phyloP scores from a whole-genome alignment of 1,139 yeast species.

The Blastobotrys illinoisensis region DNA sequence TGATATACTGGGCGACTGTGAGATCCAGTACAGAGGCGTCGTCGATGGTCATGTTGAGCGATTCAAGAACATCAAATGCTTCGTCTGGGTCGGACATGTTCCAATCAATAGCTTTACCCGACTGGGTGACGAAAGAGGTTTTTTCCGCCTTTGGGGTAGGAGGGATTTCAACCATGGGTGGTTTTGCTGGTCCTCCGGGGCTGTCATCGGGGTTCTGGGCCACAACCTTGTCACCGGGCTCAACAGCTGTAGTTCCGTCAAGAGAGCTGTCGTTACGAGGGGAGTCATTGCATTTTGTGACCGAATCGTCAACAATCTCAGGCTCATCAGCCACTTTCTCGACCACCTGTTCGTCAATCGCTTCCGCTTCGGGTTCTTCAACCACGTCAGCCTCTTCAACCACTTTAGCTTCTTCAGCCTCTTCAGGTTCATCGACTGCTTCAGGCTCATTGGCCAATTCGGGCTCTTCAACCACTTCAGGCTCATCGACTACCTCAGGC shows the following conservation, averaged over 20 bases:
- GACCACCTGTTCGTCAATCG: too few relatives aligned
- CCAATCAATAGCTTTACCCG: neutral
- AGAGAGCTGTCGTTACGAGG: neutral
- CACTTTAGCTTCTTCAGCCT: neutral
- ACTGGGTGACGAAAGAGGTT: neutral
- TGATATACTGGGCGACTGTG: constrained; percentile 69
- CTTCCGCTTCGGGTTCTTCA: neutral
- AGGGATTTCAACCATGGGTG: neutral
- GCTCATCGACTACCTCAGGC: neutral
- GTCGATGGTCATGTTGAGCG: constrained; percentile 1
- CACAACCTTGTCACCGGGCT: neutral
- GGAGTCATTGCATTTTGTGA: neutral
- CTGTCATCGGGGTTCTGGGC: neutral
- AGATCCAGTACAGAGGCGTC: constrained; percentile 33
- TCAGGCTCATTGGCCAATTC: too few relatives aligned
- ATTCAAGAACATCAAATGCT: constrained; percentile 30
- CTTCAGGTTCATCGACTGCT: constrained; percentile 6
- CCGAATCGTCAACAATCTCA: neutral
- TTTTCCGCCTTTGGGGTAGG: neutral
- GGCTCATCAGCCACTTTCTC: too few relatives aligned
- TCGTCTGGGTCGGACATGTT: constrained; percentile 21
- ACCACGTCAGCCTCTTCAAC: neutral
- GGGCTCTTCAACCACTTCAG: constrained; percentile 1
- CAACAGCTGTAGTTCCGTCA: neutral
- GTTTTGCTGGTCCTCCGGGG: neutral